phyloP scores from a whole-genome alignment of 2,329 filamentous ascomycete species.

The Sclerotinia subarctica region DNA sequence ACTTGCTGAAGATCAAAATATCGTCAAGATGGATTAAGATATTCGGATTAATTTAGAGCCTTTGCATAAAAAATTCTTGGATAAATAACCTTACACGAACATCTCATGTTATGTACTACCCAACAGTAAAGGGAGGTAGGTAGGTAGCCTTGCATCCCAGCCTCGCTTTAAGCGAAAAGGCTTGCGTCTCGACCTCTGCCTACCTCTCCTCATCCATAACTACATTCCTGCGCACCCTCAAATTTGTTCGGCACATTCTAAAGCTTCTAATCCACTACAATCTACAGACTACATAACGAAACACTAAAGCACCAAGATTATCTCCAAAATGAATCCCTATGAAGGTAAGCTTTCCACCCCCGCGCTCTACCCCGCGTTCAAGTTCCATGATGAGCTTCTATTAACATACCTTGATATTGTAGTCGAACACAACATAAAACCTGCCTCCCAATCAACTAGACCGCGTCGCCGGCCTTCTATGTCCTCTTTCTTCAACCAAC shows the following conservation, averaged over 20 bases:
- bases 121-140: no score
- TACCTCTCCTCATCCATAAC: background rate
- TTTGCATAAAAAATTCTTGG: background rate
- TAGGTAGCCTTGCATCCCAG: conserved; percentile 6
- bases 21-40: background rate
- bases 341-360: conserved; percentile 44
- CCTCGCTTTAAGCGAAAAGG: conserved; percentile 18
- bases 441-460: conserved; percentile 38
- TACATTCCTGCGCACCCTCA: background rate
- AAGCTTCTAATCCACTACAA: background rate
- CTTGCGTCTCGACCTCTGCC: conserved; percentile 11
- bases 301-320: background rate
- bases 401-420: conserved; percentile 20
- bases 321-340: conserved; percentile 47
- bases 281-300: no score
- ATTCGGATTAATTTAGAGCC: background rate
- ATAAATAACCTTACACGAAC: background rate
- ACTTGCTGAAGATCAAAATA: background rate
- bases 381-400: background rate
- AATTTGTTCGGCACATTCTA: background rate
- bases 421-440: conserved; percentile 65
- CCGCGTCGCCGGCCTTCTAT: conserved; percentile 55
- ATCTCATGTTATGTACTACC: background rate
- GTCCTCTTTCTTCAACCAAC: conserved; percentile 58
- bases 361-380: conserved; percentile 13